Conservation (phyloP, 2,329 filamentous ascomycete genomes). For the Ophiostoma piceae region DNA sequence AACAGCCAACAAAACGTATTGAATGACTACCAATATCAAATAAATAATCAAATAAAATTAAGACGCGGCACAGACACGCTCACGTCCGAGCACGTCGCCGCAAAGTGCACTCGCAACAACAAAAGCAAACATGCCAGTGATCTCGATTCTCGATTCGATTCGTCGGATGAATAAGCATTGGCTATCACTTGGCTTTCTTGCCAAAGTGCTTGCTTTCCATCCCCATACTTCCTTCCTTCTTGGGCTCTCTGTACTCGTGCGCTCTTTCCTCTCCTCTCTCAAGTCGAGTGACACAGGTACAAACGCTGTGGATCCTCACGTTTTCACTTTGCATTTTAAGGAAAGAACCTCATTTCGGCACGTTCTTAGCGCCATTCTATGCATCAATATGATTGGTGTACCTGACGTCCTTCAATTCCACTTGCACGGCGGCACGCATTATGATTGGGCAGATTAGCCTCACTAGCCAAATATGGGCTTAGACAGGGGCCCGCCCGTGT, state of each 20-base stretch:
- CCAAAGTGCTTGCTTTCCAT: background rate
- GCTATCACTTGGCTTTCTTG: background rate
- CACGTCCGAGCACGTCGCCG: background rate
- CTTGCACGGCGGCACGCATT: background rate
- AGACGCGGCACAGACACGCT: conserved; percentile 6
- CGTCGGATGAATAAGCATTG: conserved; percentile 1
- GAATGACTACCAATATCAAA: background rate
- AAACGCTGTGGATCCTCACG: background rate
- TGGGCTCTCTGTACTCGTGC: background rate
- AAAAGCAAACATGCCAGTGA: background rate
- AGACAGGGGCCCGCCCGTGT: background rate
- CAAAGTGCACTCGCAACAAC: background rate
- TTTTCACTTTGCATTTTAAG: background rate
- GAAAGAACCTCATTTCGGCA: conserved; percentile 26
- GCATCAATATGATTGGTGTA: background rate
- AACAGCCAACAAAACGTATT: background rate
- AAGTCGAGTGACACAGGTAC: background rate
- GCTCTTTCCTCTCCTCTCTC: background rate
- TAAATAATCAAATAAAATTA: background rate
- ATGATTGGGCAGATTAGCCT: background rate
- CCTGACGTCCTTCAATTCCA: background rate
- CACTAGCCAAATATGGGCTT: background rate
- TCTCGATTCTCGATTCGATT: background rate
- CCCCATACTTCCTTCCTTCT: conserved; percentile 7
- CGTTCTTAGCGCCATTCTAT: conserved; percentile 3